Evolutionary conservation across 2,329 filamentous ascomycete genomes (phyloP).

Genomic region (Blumeria hordei): DNA sequence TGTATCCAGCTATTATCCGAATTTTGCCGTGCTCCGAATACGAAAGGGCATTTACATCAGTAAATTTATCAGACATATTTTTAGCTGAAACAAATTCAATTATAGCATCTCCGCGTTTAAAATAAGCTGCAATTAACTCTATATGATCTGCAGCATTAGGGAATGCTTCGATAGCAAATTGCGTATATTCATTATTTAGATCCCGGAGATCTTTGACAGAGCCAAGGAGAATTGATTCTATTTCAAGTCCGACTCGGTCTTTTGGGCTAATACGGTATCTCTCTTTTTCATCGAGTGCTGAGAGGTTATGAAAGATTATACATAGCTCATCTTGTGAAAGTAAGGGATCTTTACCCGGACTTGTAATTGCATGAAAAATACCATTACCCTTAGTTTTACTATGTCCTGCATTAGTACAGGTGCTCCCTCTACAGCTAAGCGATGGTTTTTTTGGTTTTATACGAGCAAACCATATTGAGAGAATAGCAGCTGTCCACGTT

Average conservation of each 20-base stretch:
- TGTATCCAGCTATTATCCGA: conserved; percentile 8
- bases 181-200: conserved; percentile 12
- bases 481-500: conserved; percentile 22
- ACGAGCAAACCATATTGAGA: conserved; percentile 23
- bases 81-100: conserved; percentile 8
- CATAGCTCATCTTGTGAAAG: conserved; percentile 27
- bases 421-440: conserved; percentile 12
- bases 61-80: conserved; percentile 4
- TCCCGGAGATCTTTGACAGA: conserved; percentile 6
- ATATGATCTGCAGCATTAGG: conserved; percentile 17
- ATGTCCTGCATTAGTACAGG: conserved; percentile 1
- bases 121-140: conserved; percentile 5
- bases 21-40: conserved; percentile 5
- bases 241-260: conserved; percentile 22
- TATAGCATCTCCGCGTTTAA: conserved; percentile 8
- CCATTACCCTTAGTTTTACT: conserved; percentile 4
- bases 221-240: conserved; percentile 18
- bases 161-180: conserved; percentile 19
- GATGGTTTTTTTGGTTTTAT: conserved; percentile 21
- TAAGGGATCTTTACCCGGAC: conserved; percentile 17
- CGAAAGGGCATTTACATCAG: conserved; percentile 8
- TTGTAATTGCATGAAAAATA: conserved; percentile 6
- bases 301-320: conserved; percentile 20
- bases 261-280: conserved; percentile 19
- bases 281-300: conserved; percentile 18